phyloP scores from a whole-genome alignment of 2,329 filamentous ascomycete species.

The Nothopassalora personata region DNA sequence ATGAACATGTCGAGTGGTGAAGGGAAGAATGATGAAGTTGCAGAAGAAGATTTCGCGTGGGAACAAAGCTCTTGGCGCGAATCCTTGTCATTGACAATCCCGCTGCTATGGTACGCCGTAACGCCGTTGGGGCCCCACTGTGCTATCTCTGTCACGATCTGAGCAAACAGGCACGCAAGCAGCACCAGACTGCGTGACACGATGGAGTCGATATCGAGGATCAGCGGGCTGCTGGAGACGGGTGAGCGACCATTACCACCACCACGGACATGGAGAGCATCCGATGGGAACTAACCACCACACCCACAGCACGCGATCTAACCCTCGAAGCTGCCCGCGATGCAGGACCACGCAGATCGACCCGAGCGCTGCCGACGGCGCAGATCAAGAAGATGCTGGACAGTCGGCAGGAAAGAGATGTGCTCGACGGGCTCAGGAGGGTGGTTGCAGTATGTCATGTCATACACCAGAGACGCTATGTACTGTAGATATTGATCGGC shows the following conservation, averaged over 20 bases:
- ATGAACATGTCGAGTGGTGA: not conserved
- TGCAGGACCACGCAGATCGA: slow-evolving; percentile 58
- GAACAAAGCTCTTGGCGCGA: not conserved
- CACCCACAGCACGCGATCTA: slow-evolving; percentile 74
- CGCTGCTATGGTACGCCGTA: not conserved
- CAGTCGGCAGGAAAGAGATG: slow-evolving; percentile 85
- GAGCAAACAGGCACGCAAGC: not conserved
- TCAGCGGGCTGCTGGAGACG: slow-evolving; percentile 90
- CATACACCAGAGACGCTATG: not conserved
- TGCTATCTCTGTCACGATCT: not conserved
- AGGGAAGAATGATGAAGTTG: not conserved
- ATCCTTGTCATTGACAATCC: not conserved
- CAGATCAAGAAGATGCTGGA: slow-evolving; percentile 95
- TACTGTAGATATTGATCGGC: slow-evolving; percentile 14
- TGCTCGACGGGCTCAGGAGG: slow-evolving; percentile 82
- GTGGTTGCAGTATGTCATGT: slow-evolving; percentile 69
- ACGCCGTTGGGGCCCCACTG: not conserved
- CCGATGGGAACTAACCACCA: slow-evolving; percentile 12
- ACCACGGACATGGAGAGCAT: slow-evolving; percentile 54
- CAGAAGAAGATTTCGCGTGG: not conserved
- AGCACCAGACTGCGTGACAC: slow-evolving; percentile 5
- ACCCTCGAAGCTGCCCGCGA: slow-evolving; percentile 95
- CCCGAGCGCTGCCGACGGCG: slow-evolving; percentile 64
- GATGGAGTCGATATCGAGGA: slow-evolving; percentile 95
- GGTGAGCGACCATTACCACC: slow-evolving; percentile 60